These are phyloP conservation scores for Cydonia oblonga DNA, from an alignment of 331 rosid species.

Conservation along the genomic window DNA sequence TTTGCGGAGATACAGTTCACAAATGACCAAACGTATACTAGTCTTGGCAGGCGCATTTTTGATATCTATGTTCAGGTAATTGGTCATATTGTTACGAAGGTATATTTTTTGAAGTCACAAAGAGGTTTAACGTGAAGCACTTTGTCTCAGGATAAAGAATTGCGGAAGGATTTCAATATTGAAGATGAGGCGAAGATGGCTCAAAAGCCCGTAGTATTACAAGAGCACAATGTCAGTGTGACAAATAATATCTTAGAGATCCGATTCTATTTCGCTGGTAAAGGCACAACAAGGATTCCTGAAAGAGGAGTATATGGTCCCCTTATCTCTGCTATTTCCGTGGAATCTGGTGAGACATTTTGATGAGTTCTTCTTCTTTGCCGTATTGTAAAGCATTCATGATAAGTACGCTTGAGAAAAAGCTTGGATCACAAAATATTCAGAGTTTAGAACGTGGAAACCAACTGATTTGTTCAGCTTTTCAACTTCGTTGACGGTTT, in stretches of 20 bases:
- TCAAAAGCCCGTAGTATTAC: slow-evolving; percentile 30
- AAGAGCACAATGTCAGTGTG: slow-evolving; percentile 35
- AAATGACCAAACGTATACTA: slow-evolving; percentile 39
- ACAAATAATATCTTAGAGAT: slow-evolving; percentile 47
- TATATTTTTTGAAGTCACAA: slow-evolving; percentile 5
- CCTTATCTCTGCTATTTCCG: slow-evolving; percentile 71
- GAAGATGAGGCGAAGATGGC: slow-evolving; percentile 39
- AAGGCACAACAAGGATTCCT: slow-evolving; percentile 67
- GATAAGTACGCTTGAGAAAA: background rate
- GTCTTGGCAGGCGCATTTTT: slow-evolving; percentile 73
- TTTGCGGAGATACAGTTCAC: slow-evolving; percentile 77
- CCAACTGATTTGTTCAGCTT: background rate
- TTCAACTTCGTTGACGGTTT: background rate
- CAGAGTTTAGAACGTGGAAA: background rate
- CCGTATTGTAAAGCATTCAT: too few species aligned
- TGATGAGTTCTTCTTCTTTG: background rate
- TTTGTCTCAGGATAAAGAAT: slow-evolving; percentile 41
- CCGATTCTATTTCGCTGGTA: slow-evolving; percentile 65
- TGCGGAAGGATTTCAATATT: slow-evolving; percentile 56
- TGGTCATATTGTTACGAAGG: background rate
- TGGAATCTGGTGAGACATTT: slow-evolving; percentile 52
- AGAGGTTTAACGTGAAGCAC: slow-evolving; percentile 2
- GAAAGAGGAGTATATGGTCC: slow-evolving; percentile 71
- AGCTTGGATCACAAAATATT: background rate
- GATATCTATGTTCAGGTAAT: slow-evolving; percentile 80